Percentiles rank a stretch among this genome's conserved stretches.
phyloP scores from a whole-genome alignment of 305 asterid genomes.

The Striga hermonthica region DNA sequence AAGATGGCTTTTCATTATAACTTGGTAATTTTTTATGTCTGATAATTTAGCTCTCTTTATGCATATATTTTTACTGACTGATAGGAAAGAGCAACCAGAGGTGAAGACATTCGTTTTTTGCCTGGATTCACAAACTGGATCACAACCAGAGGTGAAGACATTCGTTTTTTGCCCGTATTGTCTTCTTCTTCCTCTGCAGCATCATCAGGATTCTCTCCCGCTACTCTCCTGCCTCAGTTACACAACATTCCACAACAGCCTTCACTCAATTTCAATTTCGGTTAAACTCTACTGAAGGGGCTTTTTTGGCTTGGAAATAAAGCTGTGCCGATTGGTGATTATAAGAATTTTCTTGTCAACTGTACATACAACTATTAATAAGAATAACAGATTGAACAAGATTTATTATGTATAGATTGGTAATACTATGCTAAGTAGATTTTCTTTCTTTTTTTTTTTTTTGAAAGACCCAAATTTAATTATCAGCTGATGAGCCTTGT shows the following conservation, averaged over 20 bases:
- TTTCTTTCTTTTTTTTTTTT: conserved; percentile 1
- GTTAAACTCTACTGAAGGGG: not conserved
- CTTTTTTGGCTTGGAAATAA: conserved; percentile 20
- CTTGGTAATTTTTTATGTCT: no score
- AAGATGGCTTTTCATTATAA: no score
- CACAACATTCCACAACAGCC: conserved; percentile 39
- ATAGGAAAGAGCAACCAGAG: conserved; percentile 58
- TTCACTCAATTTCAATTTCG: conserved; percentile 31
- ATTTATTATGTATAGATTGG: conserved; percentile 39
- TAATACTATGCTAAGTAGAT: conserved; percentile 28
- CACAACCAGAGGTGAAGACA: conserved; percentile 56
- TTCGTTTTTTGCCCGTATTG: conserved; percentile 45
- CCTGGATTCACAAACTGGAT: conserved; percentile 59
- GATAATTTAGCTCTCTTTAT: no score
- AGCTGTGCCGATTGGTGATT: conserved; percentile 25
- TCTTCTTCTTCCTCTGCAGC: conserved; percentile 87
- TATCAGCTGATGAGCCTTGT: no score
- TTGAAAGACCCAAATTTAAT: no score
- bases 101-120: conserved; percentile 45
- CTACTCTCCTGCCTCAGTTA: conserved; percentile 40
- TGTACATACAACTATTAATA: conserved; percentile 24
- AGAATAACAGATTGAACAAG: conserved; percentile 36
- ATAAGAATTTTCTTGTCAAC: conserved; percentile 14
- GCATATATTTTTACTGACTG: not conserved
- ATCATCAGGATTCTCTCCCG: conserved; percentile 98